Base-by-base conservation (phyloP, 768 basidiomycete genomes). In the Kwoniella heveanensis region DNA sequence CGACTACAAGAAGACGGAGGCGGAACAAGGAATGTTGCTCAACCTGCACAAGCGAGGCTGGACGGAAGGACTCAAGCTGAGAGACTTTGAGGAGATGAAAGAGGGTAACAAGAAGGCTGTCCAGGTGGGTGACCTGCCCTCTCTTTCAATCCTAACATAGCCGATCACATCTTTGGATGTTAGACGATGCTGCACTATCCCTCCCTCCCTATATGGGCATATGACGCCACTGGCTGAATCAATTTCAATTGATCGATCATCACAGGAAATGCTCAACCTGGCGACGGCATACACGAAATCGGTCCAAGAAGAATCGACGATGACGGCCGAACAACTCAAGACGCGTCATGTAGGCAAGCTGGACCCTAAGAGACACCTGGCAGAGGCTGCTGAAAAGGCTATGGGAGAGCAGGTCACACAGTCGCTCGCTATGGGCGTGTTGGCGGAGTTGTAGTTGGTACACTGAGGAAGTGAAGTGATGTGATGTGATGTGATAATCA, bases 1-100 rank as follows among this genome's bases (percentile, higher is more conserved):
- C 66, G 93, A 95, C 80, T 98, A 98, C 82, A 87, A 94, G 71
- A 98, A 98, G 84, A 97, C 94, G 27, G 95, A 97, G 78, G 86
- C 95, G 1, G 96, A 99, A 81, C 96, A 99, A 79, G 86, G 90
- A 19, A 99, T 99, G 96, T 82, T 99, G 70, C 92, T 98, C 90
- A 99, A 98, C 80, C 82, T 99, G 72, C 96, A 99, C 83, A 98
- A 98, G 81, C 85, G 92, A 73, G 95, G 96, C 77, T 99, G 96
- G 96, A 98, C 96, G 1, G 94, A 98, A 80, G 96, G 95, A 0
- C 82, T 99, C 69, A 91, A 90, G 78, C 80, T 99, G 76, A 85
- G 88, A 46, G 93, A 98, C 81, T 98, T 97, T 81, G 85, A 89
- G 61, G 81, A 85, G 57, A 91, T 94, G 80, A 92, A 93, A 76